Percentiles rank a stretch among this genome's conserved stretches.
phyloP scores from a whole-genome alignment of 306 rosid species.

The Vigna mungo region DNA sequence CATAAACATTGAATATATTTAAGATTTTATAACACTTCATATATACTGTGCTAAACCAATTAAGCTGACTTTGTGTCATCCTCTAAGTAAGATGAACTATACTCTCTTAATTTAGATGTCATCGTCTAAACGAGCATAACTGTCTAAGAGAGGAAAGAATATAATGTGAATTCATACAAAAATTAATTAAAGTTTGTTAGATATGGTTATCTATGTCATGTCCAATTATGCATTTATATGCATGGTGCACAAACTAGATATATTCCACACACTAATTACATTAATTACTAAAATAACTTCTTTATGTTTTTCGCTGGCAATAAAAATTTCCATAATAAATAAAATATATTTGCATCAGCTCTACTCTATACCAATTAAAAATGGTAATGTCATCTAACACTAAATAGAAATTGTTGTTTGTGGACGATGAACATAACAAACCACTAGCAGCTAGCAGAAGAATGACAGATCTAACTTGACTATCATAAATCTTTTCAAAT shows the following conservation, averaged over 20 bases:
- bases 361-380: slow-evolving; percentile 14
- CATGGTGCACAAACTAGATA: not conserved
- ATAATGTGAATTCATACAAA: too few species aligned
- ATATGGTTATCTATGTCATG: not conserved
- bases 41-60: too few species aligned
- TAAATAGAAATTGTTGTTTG: not conserved
- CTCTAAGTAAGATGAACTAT: not conserved
- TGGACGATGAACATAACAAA: slow-evolving; percentile 11
- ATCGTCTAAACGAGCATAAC: not conserved
- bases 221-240: not conserved
- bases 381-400: not conserved
- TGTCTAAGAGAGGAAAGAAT: too few species aligned
- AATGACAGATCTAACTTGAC: not conserved
- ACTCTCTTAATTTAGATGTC: not conserved
- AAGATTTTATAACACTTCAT: too few species aligned
- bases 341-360: not conserved
- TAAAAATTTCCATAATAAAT: not conserved
- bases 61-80: too few species aligned
- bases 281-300: slow-evolving; percentile 1
- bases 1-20: too few species aligned
- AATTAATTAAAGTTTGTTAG: too few species aligned
- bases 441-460: not conserved
- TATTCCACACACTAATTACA: not conserved
- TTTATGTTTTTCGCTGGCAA: not conserved
- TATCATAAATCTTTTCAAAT: slow-evolving; percentile 4